A percentile compares a stretch with the other conserved stretches of the same genome.
Evolutionary conservation across 2,329 filamentous ascomycete species (phyloP).

Genomic region (Neoarthrinium moseri): DNA sequence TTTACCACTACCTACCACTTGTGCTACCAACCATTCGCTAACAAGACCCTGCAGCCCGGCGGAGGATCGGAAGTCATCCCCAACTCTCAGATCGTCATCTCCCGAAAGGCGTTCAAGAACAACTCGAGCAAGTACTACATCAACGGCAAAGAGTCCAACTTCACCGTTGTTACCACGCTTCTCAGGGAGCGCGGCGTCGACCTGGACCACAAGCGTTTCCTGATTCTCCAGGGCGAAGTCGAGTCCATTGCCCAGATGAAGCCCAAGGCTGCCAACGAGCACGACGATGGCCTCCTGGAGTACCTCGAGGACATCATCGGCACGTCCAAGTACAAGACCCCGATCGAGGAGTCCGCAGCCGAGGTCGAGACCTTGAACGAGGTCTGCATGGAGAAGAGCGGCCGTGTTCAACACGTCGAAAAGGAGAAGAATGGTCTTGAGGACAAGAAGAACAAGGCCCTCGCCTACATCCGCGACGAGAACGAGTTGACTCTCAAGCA

Average conservation of each 20-base stretch:
- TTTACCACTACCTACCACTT: too few relatives aligned
- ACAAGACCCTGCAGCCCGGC: slow-evolving; percentile 52
- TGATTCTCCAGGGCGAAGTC: slow-evolving; percentile 96
- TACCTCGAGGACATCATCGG: slow-evolving; percentile 99
- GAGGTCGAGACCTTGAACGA: slow-evolving; percentile 94
- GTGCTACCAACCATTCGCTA: slow-evolving; percentile 22
- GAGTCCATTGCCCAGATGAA: slow-evolving; percentile 99
- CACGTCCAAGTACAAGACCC: slow-evolving; percentile 96
- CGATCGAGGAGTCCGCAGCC: slow-evolving; percentile 88
- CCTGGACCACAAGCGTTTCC: slow-evolving; percentile 94
- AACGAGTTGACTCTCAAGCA: slow-evolving; percentile 91
- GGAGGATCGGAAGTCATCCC: slow-evolving; percentile 77
- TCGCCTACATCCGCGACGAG: slow-evolving; percentile 86
- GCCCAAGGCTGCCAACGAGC: slow-evolving; percentile 88
- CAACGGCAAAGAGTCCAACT: slow-evolving; percentile 84
- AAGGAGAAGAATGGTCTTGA: slow-evolving; percentile 93
- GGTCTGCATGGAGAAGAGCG: slow-evolving; percentile 91
- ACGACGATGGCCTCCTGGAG: slow-evolving; percentile 93
- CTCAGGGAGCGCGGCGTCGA: slow-evolving; percentile 88
- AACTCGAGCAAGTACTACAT: slow-evolving; percentile 99
- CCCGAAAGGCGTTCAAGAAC: slow-evolving; percentile 92
- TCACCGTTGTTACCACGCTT: slow-evolving; percentile 85
- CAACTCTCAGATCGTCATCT: slow-evolving; percentile 82
- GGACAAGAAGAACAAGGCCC: slow-evolving; percentile 93
- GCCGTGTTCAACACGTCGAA: slow-evolving; percentile 93